phyloP scores from a whole-genome alignment of 2,329 filamentous ascomycete genomes.

The Lachnum nothofagi region DNA sequence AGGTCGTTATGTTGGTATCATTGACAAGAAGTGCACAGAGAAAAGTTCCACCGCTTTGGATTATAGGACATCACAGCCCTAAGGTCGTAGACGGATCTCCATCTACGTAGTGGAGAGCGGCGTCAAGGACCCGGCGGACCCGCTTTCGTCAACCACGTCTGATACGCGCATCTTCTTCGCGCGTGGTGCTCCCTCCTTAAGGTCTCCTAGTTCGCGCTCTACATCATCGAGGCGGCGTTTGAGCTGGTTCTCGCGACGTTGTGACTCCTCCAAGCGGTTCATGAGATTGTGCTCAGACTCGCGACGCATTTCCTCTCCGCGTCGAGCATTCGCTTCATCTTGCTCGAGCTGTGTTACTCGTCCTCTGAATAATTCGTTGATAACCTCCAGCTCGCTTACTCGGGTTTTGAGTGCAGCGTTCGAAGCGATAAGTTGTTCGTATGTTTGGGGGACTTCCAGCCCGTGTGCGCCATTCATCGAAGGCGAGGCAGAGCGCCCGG shows the following conservation, averaged over 20 bases:
- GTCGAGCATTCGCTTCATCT: slow-evolving; percentile 63
- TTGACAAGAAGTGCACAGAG: slow-evolving; percentile 16
- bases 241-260: slow-evolving; percentile 72
- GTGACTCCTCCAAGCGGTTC: slow-evolving; percentile 67
- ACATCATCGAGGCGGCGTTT: slow-evolving; percentile 78
- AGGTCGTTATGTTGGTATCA: slow-evolving; percentile 23
- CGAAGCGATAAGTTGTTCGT: slow-evolving; percentile 71
- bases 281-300: slow-evolving; percentile 52
- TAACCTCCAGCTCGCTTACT: slow-evolving; percentile 90
- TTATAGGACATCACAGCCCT: neutral
- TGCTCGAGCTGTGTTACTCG: slow-evolving; percentile 72
- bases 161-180: slow-evolving; percentile 53
- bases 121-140: slow-evolving; percentile 31
- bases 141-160: slow-evolving; percentile 39
- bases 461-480: slow-evolving; percentile 53
- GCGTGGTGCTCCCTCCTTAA: slow-evolving; percentile 40
- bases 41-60: slow-evolving; percentile 3
- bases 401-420: slow-evolving; percentile 90
- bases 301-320: slow-evolving; percentile 53
- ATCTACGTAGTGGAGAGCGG: slow-evolving; percentile 27
- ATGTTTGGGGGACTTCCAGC: slow-evolving; percentile 67
- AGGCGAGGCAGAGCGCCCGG: slow-evolving; percentile 49
- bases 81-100: neutral
- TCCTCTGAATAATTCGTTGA: slow-evolving; percentile 76
- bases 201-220: slow-evolving; percentile 48